Base-by-base conservation (phyloP, 2,329 filamentous ascomycete species). In the Exophiala oligosperma region DNA sequence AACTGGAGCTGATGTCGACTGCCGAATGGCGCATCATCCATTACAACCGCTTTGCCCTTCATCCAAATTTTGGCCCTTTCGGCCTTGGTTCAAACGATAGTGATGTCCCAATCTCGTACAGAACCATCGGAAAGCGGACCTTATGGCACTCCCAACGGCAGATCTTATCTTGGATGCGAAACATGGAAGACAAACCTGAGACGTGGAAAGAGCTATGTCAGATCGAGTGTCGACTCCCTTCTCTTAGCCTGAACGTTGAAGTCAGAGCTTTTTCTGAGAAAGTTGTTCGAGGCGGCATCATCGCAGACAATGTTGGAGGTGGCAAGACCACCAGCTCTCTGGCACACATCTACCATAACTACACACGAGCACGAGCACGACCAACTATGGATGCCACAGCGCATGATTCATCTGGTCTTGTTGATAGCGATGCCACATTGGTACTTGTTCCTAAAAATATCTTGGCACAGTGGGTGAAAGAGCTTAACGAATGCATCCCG, bases 271-370 rank as follows among this genome's bases (percentile, higher is more conserved):
- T n/a, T 49, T 74, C 52, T 37, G 59, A 32, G 61, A 69, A 67
- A 37, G 54, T 60, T 9, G 62, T 86, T 41, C 78, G 77, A 17
- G 86, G 86, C 11, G 86, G 86, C 4, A 76, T 89, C 17, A 74
- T 88, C 35, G 85, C 85, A 1, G 84, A 88, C 65, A 77, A 83
- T 46, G 84, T 87, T 35, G 85, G 84, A 0, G 89, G 86, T 66
- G 87, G 87, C 0, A 89, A 90, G 66, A 89, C 86, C 0, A 80
- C 84, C 1, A 80, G 82, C 0, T 80, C 79, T 1, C 74, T 89
- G 11, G 84, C 77, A 0, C 70, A 88, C 7, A 79, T 87, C 29
- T 75, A 82, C 37, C 63, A 35, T 68, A 68, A 59, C 38, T 52
- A 55, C 40, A 66, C 72, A 28, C 32, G 23, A 35, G 44, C 11